phyloP scores from a whole-genome alignment of 2,329 filamentous ascomycete genomes.

The Aspergillus calidoustus region DNA sequence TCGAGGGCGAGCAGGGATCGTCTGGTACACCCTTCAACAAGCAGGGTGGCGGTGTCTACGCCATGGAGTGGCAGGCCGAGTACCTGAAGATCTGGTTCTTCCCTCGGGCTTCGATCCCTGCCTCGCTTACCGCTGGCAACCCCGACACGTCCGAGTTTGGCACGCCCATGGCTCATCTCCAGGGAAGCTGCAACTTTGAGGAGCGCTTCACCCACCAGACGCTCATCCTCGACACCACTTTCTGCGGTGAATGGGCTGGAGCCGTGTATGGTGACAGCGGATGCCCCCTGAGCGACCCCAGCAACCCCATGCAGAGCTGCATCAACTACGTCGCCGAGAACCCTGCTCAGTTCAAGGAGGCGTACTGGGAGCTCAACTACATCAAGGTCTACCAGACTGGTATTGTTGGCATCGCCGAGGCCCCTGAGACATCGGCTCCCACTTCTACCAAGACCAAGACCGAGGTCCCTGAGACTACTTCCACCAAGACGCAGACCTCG shows the following conservation, averaged over 20 bases:
- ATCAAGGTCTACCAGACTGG: conserved; percentile 64
- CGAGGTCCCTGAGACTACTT: not conserved
- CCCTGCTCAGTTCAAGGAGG: conserved; percentile 69
- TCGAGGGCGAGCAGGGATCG: conserved; percentile 43
- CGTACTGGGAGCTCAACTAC: conserved; percentile 79
- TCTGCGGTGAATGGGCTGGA: conserved; percentile 62
- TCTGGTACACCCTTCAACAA: conserved; percentile 61
- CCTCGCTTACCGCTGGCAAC: conserved; percentile 46
- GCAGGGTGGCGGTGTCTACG: conserved; percentile 54
- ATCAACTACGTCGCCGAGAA: conserved; percentile 72
- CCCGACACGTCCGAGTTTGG: conserved; percentile 54
- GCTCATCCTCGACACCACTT: conserved; percentile 57
- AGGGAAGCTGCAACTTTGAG: conserved; percentile 47
- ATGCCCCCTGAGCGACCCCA: conserved; percentile 62
- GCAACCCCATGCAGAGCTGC: conserved; percentile 68
- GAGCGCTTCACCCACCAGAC: conserved; percentile 47
- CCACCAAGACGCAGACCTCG: not conserved
- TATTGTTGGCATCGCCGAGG: not conserved
- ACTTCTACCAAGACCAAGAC: not conserved
- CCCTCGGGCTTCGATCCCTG: conserved; percentile 48
- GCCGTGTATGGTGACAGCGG: conserved; percentile 52
- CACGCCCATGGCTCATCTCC: conserved; percentile 50
- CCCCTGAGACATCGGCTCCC: conserved; percentile 7
- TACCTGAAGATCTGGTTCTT: conserved; percentile 60
- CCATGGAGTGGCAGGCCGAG: conserved; percentile 52